Conservation (phyloP, 768 basidiomycete genomes). For the Boletellus emodensis region DNA sequence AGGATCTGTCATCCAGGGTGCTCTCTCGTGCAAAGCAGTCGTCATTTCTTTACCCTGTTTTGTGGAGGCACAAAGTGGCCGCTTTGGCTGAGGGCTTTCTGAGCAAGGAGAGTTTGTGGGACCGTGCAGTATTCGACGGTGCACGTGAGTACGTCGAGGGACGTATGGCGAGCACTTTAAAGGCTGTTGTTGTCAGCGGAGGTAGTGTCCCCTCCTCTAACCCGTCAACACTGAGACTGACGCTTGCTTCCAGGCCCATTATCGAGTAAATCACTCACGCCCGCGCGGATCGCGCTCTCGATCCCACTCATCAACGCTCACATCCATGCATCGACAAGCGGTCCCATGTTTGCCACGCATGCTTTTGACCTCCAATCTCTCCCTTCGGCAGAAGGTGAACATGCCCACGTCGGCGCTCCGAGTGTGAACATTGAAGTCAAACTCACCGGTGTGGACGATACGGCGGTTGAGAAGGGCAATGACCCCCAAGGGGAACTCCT, state of each 20-base stretch:
- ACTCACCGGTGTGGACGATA: constrained; percentile 66
- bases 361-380: constrained; percentile 83
- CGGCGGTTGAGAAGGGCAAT: constrained; percentile 54
- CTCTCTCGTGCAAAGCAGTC: constrained; percentile 51
- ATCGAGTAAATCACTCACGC: constrained; percentile 47
- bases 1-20: constrained; percentile 50
- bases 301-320: constrained; percentile 68
- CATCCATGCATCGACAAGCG: constrained; percentile 60
- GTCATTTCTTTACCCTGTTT: constrained; percentile 54
- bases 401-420: constrained; percentile 69
- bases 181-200: constrained; percentile 68
- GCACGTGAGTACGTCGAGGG: constrained; percentile 61
- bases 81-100: constrained; percentile 69
- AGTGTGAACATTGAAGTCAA: constrained; percentile 83
- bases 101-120: constrained; percentile 80
- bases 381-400: constrained; percentile 33
- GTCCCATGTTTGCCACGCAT: constrained; percentile 79
- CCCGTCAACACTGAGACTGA: neutral
- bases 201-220: constrained; percentile 41
- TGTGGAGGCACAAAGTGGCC: constrained; percentile 74
- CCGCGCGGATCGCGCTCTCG: constrained; percentile 71
- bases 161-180: constrained; percentile 54
- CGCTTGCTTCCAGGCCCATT: constrained; percentile 41
- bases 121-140: constrained; percentile 67
- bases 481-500: constrained; percentile 62